phyloP scores from a whole-genome alignment of 345 rosid species.

The Gossypium stocksii region DNA sequence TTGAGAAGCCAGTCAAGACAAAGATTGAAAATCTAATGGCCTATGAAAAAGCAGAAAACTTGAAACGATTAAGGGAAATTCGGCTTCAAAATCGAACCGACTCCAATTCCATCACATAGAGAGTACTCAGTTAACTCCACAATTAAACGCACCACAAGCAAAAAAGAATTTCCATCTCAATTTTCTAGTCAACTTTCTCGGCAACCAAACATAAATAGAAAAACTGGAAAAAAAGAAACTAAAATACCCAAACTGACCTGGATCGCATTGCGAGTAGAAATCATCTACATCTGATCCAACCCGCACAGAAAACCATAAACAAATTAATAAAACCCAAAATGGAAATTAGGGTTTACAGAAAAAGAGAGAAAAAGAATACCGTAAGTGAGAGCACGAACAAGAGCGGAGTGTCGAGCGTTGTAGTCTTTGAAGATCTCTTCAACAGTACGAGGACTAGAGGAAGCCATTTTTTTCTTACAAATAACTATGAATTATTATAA shows the following conservation, averaged over 20 bases:
- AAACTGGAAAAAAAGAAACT: background rate
- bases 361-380: slow-evolving; percentile 33
- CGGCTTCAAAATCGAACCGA: background rate
- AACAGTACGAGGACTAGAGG: slow-evolving; percentile 54
- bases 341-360: slow-evolving; percentile 12
- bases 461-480: slow-evolving; percentile 13
- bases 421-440: slow-evolving; percentile 82
- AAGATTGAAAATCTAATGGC: background rate
- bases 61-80: background rate
- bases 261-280: slow-evolving; percentile 5
- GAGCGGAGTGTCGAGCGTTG: slow-evolving; percentile 67
- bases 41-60: background rate
- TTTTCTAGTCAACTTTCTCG: background rate
- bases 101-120: background rate
- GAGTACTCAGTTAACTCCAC: background rate
- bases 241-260: slow-evolving; percentile 29
- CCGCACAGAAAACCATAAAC: background rate
- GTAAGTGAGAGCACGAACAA: slow-evolving; percentile 84
- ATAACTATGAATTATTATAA: background rate
- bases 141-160: background rate
- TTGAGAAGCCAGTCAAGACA: background rate
- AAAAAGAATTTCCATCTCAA: background rate
- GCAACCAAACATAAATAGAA: slow-evolving; percentile 12
- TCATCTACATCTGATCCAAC: background rate
- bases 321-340: background rate